Evolutionary conservation across 1,284 basidiomycete species (phyloP).

Genomic region (Ceratobasidium theobromae): DNA sequence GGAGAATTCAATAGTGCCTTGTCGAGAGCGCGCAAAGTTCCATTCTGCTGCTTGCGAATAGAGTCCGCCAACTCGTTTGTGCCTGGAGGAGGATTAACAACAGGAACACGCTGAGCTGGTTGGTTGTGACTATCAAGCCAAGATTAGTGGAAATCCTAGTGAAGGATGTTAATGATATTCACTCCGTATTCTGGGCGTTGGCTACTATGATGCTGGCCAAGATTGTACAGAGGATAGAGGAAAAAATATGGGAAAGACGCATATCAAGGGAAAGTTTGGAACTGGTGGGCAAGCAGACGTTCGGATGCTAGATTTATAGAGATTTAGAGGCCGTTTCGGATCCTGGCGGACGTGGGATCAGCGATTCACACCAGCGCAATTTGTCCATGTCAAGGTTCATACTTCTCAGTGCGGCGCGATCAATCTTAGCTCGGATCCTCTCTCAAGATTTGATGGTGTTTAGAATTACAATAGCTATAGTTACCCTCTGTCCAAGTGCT

Average conservation of each 20-base stretch:
- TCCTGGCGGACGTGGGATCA: too few relatives aligned
- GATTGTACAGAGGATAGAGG: neutral
- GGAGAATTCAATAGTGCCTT: constrained; percentile 22
- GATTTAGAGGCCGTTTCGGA: too few relatives aligned
- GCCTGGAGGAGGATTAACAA: constrained; percentile 7
- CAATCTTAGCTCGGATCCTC: too few relatives aligned
- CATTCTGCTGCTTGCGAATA: constrained; percentile 13
- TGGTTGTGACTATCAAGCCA: neutral
- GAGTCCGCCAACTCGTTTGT: constrained; percentile 4
- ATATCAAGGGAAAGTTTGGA: too few relatives aligned
- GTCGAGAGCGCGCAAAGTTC: constrained; percentile 21
- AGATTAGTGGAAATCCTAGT: neutral
- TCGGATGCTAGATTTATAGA: too few relatives aligned
- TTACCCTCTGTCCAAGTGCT: too few relatives aligned
- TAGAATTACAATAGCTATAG: too few relatives aligned
- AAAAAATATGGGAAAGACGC: neutral
- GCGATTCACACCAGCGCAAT: too few relatives aligned
- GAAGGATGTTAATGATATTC: neutral
- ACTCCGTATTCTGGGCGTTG: neutral
- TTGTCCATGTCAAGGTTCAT: too few relatives aligned
- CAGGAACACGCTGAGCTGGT: constrained; percentile 17
- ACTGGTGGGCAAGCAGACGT: too few relatives aligned
- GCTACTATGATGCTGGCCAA: neutral
- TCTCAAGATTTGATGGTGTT: too few relatives aligned
- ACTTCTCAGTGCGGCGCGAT: too few relatives aligned